Percentiles rank a stretch among this genome's conserved stretches.
These are phyloP conservation scores for Trichophyton schoenleinii DNA, from an alignment of 2,329 filamentous ascomycete genomes.

Conservation along the genomic window DNA sequence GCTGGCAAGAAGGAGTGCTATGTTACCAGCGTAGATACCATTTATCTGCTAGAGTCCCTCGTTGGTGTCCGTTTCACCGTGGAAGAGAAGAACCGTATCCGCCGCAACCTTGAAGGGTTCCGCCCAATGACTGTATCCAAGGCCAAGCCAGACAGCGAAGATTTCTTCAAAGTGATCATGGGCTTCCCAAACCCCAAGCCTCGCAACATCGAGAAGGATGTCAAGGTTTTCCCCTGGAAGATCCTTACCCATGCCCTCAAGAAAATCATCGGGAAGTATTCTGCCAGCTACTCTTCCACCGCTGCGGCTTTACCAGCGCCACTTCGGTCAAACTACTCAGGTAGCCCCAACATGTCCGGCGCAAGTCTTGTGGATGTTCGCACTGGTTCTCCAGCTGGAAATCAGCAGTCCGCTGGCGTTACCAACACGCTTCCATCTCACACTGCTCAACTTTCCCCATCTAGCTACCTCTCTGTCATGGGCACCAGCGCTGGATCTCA, in stretches of 20 bases:
- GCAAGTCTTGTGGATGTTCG: slow-evolving; percentile 38
- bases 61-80: slow-evolving; percentile 81
- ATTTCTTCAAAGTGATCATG: slow-evolving; percentile 99
- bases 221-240: slow-evolving; percentile 97
- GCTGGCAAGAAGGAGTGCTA: slow-evolving; percentile 80
- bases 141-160: slow-evolving; percentile 78
- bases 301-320: slow-evolving; percentile 36
- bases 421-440: neutral
- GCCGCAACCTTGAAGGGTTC: slow-evolving; percentile 89
- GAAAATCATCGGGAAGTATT: slow-evolving; percentile 98
- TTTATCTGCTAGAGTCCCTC: slow-evolving; percentile 82
- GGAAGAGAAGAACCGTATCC: slow-evolving; percentile 96
- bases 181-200: slow-evolving; percentile 89
- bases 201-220: slow-evolving; percentile 95
- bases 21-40: slow-evolving; percentile 94
- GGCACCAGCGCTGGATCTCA: slow-evolving; percentile 22
- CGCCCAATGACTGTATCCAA: slow-evolving; percentile 88
- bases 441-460: neutral
- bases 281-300: slow-evolving; percentile 57
- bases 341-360: slow-evolving; percentile 28
- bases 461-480: slow-evolving; percentile 11
- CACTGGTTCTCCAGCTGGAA: slow-evolving; percentile 36
- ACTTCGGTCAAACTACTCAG: slow-evolving; percentile 25
- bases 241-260: slow-evolving; percentile 74
- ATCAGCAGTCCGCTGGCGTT: slow-evolving; percentile 20